These are phyloP conservation scores for Phytophthora constricta DNA, from an alignment of 352 stramenopile species.

Conservation along the genomic window DNA sequence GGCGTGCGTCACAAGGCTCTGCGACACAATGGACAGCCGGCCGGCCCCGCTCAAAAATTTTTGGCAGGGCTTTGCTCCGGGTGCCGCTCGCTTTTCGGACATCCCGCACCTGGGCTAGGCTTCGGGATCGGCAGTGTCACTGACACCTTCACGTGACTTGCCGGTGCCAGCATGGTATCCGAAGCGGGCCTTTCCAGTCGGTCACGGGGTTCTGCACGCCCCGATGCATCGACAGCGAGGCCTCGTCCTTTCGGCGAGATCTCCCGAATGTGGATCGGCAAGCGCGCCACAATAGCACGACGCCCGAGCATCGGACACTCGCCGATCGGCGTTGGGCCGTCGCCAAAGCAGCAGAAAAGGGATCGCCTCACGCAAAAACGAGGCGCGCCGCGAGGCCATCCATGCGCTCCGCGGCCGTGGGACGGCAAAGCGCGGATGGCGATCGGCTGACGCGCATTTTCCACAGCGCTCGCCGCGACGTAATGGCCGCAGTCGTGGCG, in stretches of 20 bases:
- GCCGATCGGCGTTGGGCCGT: constrained; percentile 1
- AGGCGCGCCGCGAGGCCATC: constrained; percentile 5
- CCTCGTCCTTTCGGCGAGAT: constrained; percentile 22
- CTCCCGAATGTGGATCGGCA: constrained; percentile 23
- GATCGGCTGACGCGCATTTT: background rate
- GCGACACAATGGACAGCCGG: constrained; percentile 3
- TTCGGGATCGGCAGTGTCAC: constrained; percentile 27
- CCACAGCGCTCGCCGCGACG: constrained; percentile 5
- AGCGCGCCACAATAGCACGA: constrained; percentile 36
- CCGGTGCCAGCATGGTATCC: constrained; percentile 29
- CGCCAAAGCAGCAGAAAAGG: constrained; percentile 19
- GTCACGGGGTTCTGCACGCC: constrained; percentile 12
- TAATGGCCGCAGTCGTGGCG: constrained; percentile 28
- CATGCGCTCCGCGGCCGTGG: background rate
- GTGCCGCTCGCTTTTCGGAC: constrained; percentile 4
- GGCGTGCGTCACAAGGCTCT: background rate
- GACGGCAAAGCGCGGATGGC: too few relatives aligned
- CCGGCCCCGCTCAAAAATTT: background rate
- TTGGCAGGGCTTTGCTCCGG: constrained; percentile 4
- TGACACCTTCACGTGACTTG: constrained; percentile 10
- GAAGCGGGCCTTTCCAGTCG: constrained; percentile 22
- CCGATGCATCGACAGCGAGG: constrained; percentile 4
- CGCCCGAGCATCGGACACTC: background rate
- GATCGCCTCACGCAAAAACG: constrained; percentile 22
- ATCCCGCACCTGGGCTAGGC: constrained; percentile 8